Evolutionary conservation across 768 basidiomycete genomes (phyloP).

Genomic region (Tubosaeta sp.): DNA sequence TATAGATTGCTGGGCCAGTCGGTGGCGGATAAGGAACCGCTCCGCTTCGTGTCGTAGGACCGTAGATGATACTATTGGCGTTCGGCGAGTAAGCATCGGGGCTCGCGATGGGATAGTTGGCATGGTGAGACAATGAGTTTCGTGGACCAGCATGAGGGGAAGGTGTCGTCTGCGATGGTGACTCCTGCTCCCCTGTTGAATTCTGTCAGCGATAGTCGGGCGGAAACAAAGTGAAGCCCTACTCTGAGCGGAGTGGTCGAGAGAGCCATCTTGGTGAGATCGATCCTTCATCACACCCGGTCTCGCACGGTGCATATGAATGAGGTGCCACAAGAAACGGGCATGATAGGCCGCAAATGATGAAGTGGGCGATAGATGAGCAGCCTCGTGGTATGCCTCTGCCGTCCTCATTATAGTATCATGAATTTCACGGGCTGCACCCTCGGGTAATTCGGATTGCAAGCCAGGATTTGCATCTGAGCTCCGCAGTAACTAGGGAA

Average conservation of each 20-base stretch:
- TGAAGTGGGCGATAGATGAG: constrained; percentile 54
- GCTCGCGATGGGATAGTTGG: constrained; percentile 14
- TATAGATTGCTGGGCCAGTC: constrained; percentile 33
- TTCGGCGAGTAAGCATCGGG: constrained; percentile 19
- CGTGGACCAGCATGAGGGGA: constrained; percentile 18
- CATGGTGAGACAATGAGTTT: constrained; percentile 8
- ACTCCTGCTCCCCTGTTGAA: constrained; percentile 17
- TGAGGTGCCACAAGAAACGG: constrained; percentile 69
- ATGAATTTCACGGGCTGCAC: constrained; percentile 63
- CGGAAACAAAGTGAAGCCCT: constrained; percentile 9
- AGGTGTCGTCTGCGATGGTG: constrained; percentile 21
- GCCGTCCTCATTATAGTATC: constrained; percentile 63
- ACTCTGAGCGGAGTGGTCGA: constrained; percentile 59
- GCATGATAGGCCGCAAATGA: constrained; percentile 73
- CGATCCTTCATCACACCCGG: constrained; percentile 37
- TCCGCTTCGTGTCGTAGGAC: constrained; percentile 10
- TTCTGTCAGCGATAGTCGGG: constrained; percentile 8
- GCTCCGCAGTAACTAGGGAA: constrained; percentile 60
- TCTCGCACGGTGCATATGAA: constrained; percentile 56
- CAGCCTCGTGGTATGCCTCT: constrained; percentile 74
- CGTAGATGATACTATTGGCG: constrained; percentile 11
- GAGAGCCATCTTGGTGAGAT: constrained; percentile 38
- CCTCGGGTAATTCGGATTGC: constrained; percentile 55
- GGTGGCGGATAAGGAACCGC: constrained; percentile 22
- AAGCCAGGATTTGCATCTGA: constrained; percentile 54